A percentile compares a stretch with the other conserved stretches of the same genome.
Evolutionary conservation across 2,329 filamentous ascomycete species (phyloP).

Genomic region (Knufia petricola): DNA sequence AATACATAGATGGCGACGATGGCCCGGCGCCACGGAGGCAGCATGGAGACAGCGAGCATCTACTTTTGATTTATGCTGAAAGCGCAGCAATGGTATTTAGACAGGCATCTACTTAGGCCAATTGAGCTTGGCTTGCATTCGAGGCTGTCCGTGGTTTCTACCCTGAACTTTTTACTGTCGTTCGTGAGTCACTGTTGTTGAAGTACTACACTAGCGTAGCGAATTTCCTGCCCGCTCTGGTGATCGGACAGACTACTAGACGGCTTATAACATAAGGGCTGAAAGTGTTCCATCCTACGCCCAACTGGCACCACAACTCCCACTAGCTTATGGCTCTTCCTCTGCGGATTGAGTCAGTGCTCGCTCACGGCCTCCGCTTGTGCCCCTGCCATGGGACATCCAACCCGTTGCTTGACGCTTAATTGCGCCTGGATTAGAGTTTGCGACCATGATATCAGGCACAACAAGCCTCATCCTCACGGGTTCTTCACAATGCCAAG

Average conservation of each 20-base stretch:
- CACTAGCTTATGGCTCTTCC: too few species aligned
- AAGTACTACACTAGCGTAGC: too few species aligned
- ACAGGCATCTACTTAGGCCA: not conserved
- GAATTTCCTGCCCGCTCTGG: too few species aligned
- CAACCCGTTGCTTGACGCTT: too few species aligned
- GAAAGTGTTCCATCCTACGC: too few species aligned
- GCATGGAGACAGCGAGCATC: not conserved
- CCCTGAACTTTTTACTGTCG: not conserved
- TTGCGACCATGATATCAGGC: not conserved
- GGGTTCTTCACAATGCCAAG: not conserved
- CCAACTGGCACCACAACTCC: too few species aligned
- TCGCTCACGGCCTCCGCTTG: too few species aligned
- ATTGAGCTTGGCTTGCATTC: not conserved
- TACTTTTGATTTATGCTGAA: not conserved
- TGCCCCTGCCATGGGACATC: too few species aligned
- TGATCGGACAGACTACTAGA: too few species aligned
- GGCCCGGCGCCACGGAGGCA: not conserved
- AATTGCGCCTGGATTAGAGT: too few species aligned
- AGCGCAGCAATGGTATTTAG: not conserved
- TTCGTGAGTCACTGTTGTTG: not conserved
- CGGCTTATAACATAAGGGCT: too few species aligned
- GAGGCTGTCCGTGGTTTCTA: not conserved
- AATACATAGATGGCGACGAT: not conserved
- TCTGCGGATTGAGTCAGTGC: too few species aligned
- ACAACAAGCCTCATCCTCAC: not conserved